Evolutionary conservation across 352 stramenopile species (phyloP), one percentile per base, ranked within the genome.

Genomic region (Pythium dissotocum): DNA sequence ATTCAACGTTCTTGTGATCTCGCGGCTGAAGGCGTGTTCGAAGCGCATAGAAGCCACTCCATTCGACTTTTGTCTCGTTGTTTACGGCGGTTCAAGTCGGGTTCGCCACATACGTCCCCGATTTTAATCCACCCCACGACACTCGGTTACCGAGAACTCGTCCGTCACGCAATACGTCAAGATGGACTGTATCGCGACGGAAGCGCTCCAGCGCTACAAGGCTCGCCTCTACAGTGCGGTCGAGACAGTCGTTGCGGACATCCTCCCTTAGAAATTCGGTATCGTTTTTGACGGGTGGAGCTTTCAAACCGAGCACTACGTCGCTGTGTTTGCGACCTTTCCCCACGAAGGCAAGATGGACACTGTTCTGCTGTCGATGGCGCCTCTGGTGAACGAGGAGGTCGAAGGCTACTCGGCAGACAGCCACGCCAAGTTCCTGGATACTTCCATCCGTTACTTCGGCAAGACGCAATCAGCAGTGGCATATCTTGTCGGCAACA

Each of bases 381-480:
- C 42, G 2, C 56, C 56, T 8, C 44, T 70, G 6, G 24, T 65
- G 36, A 38, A 65, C 14, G 35, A 65, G 9, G 46, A 55, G 32
- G 36, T 21, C 9, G 38, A 57, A 2, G 64, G 56, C 44, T 46
- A 62, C 32, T 62, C 24, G 14, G 35, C 64, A 5, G 12, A 62
- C 6, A 24, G 53, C n/a, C 63, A 70, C 28, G 35, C 18, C 2
- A 26, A 16, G 6, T 65, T 58, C 49, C 28, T 65, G 24, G 24
- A 18, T 21, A 62, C 24, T 26, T 7, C 30, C 16, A 7, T 56
- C n/a, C 49, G 18, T 44, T 36, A 60, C 49, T 70, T 61, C 26
- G 64, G 64, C 21, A 70, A 65, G 18, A 55, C n/a, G 13, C 2
- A 38, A 30, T 59, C 36, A n/a, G n/a, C n/a, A n/a, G n/a, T n/a